Evolutionary conservation across 2,329 filamentous ascomycete species (phyloP).

Genomic region (Scorias spongiosa): DNA sequence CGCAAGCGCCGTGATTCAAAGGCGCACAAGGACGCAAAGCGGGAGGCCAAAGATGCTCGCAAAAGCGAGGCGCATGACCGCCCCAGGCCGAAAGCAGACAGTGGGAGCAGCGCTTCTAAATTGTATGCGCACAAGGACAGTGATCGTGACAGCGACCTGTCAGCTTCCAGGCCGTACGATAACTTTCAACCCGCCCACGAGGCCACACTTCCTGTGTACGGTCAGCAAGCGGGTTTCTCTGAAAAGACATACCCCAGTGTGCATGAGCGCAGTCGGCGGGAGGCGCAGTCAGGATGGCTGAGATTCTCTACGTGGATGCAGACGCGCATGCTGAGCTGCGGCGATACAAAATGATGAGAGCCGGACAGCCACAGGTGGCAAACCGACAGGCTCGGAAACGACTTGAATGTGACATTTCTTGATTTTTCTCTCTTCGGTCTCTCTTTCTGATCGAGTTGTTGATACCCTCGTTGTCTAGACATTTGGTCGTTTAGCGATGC

Average conservation of each 20-base stretch:
- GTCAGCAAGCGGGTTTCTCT: conserved; percentile 10
- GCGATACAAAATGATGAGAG: conserved; percentile 4
- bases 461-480: too few relatives aligned
- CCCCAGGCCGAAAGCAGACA: conserved; percentile 4
- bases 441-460: too few relatives aligned
- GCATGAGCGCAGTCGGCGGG: conserved; percentile 20
- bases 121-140: background rate
- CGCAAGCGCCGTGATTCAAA: conserved; percentile 7
- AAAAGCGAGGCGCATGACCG: background rate
- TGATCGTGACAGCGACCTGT: background rate
- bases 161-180: conserved; percentile 8
- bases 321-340: conserved; percentile 38
- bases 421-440: too few relatives aligned
- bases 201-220: conserved; percentile 11
- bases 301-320: conserved; percentile 42
- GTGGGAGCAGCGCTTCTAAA: background rate
- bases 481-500: too few relatives aligned
- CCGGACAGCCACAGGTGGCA: too few relatives aligned
- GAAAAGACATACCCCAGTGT: conserved; percentile 18
- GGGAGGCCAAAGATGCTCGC: background rate
- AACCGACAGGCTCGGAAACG: too few relatives aligned
- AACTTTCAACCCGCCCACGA: conserved; percentile 11
- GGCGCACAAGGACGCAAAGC: background rate
- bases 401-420: too few relatives aligned
- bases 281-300: conserved; percentile 33